Percentiles rank a stretch among this genome's conserved stretches.
Evolutionary conservation across 805 yeast species (phyloP).

Genomic region (Saccharomyces eubayanus): DNA sequence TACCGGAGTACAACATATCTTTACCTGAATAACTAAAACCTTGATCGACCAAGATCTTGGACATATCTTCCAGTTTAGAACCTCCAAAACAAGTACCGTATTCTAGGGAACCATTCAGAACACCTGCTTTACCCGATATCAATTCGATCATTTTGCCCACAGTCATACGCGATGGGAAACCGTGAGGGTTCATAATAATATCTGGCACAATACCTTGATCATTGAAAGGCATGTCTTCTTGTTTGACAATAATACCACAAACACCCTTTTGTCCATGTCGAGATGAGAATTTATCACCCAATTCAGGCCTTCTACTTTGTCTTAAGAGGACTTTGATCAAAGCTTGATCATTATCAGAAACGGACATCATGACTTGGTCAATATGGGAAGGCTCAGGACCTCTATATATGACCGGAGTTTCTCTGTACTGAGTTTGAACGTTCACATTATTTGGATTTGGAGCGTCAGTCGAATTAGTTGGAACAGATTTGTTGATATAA

Average conservation of each 20-base stretch:
- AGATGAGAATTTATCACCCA: conserved; percentile 95
- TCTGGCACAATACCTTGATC: conserved; percentile 91
- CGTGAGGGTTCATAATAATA: conserved; percentile 97
- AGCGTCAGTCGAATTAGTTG: conserved; percentile 60
- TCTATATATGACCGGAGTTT: conserved; percentile 83
- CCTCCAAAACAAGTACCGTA: conserved; percentile 99
- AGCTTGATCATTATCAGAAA: conserved; percentile 91
- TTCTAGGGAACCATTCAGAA: conserved; percentile 79
- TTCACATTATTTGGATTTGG: conserved; percentile 13
- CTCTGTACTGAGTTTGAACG: conserved; percentile 56
- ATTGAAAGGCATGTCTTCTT: conserved; percentile 92
- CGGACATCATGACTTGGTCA: conserved; percentile 96
- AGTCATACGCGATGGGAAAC: conserved; percentile 99
- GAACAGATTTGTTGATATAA: conserved; percentile 87
- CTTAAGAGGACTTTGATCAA: conserved; percentile 83
- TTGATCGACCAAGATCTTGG: conserved; percentile 75
- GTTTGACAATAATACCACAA: conserved; percentile 95
- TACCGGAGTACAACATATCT: conserved; percentile 94
- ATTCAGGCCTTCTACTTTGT: conserved; percentile 94
- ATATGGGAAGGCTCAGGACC: conserved; percentile 94
- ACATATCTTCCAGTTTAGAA: conserved; percentile 92
- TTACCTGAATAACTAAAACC: conserved; percentile 95
- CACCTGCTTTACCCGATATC: conserved; percentile 96
- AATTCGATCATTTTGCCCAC: conserved; percentile 97
- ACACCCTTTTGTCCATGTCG: conserved; percentile 99